Conservation (phyloP, 495 filamentous ascomycete genomes). For the Astrothelium macrocarpum region DNA sequence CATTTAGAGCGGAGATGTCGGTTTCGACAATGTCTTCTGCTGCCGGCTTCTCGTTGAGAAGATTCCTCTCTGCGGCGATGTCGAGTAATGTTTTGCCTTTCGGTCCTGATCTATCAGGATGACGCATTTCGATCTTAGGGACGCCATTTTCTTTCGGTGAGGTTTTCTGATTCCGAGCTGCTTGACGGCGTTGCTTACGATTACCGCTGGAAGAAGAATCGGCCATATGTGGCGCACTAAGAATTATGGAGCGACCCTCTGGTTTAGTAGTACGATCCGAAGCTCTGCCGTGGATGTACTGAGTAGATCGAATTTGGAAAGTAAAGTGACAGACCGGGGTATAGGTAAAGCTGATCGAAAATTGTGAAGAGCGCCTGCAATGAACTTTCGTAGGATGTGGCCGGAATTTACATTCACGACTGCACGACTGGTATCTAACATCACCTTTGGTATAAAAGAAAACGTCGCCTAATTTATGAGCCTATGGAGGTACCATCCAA, state of each 20-base stretch:
- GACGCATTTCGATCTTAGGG: slow-evolving; percentile 43
- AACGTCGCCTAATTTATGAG: too few relatives aligned
- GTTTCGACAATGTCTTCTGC: slow-evolving; percentile 20
- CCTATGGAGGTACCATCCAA: too few relatives aligned
- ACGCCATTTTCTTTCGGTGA: not conserved
- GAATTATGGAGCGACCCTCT: not conserved
- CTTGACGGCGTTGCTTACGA: slow-evolving; percentile 36
- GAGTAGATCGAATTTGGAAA: too few relatives aligned
- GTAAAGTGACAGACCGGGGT: too few relatives aligned
- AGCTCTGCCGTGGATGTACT: too few relatives aligned
- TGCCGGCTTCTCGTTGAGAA: slow-evolving; percentile 37
- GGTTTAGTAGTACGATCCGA: too few relatives aligned
- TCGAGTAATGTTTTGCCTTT: slow-evolving; percentile 53
- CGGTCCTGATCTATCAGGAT: slow-evolving; percentile 49
- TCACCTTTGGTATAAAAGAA: too few relatives aligned
- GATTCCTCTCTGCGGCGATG: slow-evolving; percentile 49
- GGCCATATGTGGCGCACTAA: slow-evolving; percentile 5
- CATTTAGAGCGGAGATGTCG: slow-evolving; percentile 9
- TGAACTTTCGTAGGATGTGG: too few relatives aligned
- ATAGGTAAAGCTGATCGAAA: too few relatives aligned
- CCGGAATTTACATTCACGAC: too few relatives aligned
- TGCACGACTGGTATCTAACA: too few relatives aligned
- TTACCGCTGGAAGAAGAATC: slow-evolving; percentile 34
- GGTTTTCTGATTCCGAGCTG: slow-evolving; percentile 7
- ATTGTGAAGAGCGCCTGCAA: too few relatives aligned